Evolutionary conservation across 192 early-diverging fungal species (phyloP), one percentile per base, ranked within the genome.

Genomic region (Entomortierella lignicola): DNA sequence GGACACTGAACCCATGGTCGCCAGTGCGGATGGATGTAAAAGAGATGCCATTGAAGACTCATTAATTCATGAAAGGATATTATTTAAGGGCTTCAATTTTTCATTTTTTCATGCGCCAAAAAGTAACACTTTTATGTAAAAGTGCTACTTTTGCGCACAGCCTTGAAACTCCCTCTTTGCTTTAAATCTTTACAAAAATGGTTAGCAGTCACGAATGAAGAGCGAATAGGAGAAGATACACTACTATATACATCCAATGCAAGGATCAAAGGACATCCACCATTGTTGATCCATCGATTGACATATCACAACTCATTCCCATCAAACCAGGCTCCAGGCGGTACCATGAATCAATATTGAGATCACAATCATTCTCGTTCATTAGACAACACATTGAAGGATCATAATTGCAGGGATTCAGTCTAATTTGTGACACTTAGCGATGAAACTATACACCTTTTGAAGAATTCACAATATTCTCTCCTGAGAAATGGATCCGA

Each of bases 141-240:
- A n/a, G n/a, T n/a, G n/a, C n/a, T 47, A 20, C 44, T 47, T 47
- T 47, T 15, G 12, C 44, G 2, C 4, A 39, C 34, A 55, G 39
- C 21, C 15, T 30, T 62, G 27, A 42, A 71, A 55, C 69, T 51
- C 50, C 69, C 69, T 71, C 69, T 71, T 71, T 71, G 69, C 69
- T 71, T 71, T 71, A 71, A 69, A 71, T 71, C 69, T 71, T 62
- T 71, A 61, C 69, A 47, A 69, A 71, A 71, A 71, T 71, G 69
- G 69, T 71, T 71, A 71, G 69, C 58, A 71, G 69, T 71, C 69
- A 62, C 60, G 23, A 3, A 4, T 6, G 29, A 55, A 66, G 52
- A 27, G 55, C 30, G 25, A 54, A 44, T 34, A 44, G 41, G n/a
- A 13, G 27, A 43, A 41, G 31, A 39, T 32, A 34, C 44, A 51